Evolutionary conservation across 768 basidiomycete species (phyloP), one percentile per base, ranked within the genome.

Genomic region (Dentipellis fragilis): DNA sequence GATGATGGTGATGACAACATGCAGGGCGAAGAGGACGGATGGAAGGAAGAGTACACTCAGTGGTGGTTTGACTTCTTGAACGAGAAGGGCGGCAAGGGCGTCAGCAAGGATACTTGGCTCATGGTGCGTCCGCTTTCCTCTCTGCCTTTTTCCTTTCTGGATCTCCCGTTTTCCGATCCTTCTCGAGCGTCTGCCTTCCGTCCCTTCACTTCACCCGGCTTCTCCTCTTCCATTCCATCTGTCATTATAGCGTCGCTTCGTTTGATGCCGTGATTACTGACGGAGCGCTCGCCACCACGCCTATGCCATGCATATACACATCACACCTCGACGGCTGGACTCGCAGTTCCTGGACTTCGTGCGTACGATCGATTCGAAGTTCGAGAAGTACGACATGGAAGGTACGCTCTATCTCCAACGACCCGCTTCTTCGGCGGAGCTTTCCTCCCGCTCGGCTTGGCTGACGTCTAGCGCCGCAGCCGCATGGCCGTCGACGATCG

Each of bases 31-130:
- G 62, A 45, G 7, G 75, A 71, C 9, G 85, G 85, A 2, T 91
- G 86, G 84, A 74, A 76, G 59, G 71, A 73, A 49, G 75, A 80
- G 58, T 79, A 86, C 64, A 80, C 76, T 14, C 66, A 80, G 22
- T 80, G 79, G 79, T 94, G 92, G 92, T 80, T 85, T 63, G 81
- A 85, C n/a, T 94, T 82, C 66, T 68, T 93, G 66, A 69, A 66
- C 35, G 72, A 78, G 65, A 84, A 79, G 60, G 83, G 81, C 1
- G 74, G 74, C 19, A 87, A 86, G 65, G 90, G 89, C 4, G 78
- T 94, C 35, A 92, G 88, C 71, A 89, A 87, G 70, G 91, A 92
- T 70, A 89, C 87, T 16, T 93, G 90, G 91, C 69, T 75, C 52
- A 92, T 93, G 89, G 90, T 88, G 50, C 45, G 83, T 70, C 12